Evolutionary conservation across 805 yeast genomes (phyloP).

Genomic region (Metschnikowia rubicola): DNA sequence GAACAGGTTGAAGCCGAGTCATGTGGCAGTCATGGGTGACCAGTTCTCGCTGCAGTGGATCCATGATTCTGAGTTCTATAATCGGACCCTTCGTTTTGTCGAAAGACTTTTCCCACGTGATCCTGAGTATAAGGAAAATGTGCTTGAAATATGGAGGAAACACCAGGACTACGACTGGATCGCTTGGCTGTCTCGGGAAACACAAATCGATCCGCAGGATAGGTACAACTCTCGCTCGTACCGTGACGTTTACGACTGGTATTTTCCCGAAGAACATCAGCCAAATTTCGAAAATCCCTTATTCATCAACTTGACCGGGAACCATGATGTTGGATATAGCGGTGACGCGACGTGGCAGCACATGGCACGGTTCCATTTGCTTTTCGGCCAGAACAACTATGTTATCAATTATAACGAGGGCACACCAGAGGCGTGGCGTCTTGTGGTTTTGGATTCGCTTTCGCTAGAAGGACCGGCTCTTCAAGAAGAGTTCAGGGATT

Average conservation of each 20-base stretch:
- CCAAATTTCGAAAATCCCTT: constrained; percentile 54
- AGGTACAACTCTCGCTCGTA: constrained; percentile 40
- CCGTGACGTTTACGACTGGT: constrained; percentile 68
- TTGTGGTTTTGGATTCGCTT: constrained; percentile 83
- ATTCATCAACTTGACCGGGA: constrained; percentile 84
- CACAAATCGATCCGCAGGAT: constrained; percentile 29
- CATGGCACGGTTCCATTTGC: constrained; percentile 66
- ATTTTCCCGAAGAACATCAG: constrained; percentile 22
- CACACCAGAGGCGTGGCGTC: constrained; percentile 72
- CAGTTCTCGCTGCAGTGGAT: constrained; percentile 95
- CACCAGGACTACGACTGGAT: constrained; percentile 59
- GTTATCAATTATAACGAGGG: constrained; percentile 67
- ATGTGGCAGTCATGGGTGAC: constrained; percentile 90
- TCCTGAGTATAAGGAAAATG: constrained; percentile 45
- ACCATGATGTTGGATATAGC: constrained; percentile 92
- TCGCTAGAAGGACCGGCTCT: constrained; percentile 87
- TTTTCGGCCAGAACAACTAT: constrained; percentile 84
- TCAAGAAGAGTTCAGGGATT: constrained; percentile 63
- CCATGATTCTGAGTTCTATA: constrained; percentile 76
- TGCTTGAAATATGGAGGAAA: constrained; percentile 42
- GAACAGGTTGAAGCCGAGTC: constrained; percentile 63
- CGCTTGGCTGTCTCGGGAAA: constrained; percentile 43
- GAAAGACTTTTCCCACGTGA: constrained; percentile 67
- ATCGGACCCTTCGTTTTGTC: constrained; percentile 71
- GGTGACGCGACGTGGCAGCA: constrained; percentile 95